phyloP scores from a whole-genome alignment of 2,329 filamentous ascomycete species.

The Biscogniauxia marginata region DNA sequence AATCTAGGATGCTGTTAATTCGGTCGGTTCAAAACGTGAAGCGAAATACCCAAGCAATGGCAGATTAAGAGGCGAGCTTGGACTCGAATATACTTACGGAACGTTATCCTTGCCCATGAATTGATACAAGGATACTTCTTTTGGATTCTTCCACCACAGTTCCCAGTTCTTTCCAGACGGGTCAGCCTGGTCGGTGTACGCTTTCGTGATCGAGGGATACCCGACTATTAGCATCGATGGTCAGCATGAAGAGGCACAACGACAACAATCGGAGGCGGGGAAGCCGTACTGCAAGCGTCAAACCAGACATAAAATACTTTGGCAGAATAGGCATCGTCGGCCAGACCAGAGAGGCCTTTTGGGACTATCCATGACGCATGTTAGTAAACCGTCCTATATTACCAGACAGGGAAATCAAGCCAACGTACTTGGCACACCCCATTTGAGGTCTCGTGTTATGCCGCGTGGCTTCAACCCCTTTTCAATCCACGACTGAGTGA shows the following conservation, averaged over 20 bases:
- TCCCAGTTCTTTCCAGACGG: slow-evolving; percentile 69
- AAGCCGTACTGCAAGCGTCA: slow-evolving; percentile 71
- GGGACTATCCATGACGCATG: slow-evolving; percentile 39
- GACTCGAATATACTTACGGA: slow-evolving; percentile 24
- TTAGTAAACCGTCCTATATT: slow-evolving; percentile 3
- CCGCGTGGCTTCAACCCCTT: slow-evolving; percentile 83
- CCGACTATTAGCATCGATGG: slow-evolving; percentile 49
- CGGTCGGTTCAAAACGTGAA: no score
- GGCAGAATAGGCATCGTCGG: slow-evolving; percentile 26
- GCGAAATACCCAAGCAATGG: no score
- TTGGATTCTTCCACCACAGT: slow-evolving; percentile 90
- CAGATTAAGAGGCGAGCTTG: neutral
- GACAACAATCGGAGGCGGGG: slow-evolving; percentile 75
- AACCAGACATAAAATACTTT: slow-evolving; percentile 75
- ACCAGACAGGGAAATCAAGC: neutral
- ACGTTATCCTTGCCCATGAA: slow-evolving; percentile 94
- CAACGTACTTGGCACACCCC: slow-evolving; percentile 61
- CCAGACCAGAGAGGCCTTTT: slow-evolving; percentile 56
- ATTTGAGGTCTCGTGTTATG: slow-evolving; percentile 90
- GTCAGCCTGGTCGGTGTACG: slow-evolving; percentile 65
- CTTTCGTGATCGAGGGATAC: slow-evolving; percentile 87
- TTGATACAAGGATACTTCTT: slow-evolving; percentile 86
- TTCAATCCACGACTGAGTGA: slow-evolving; percentile 78
- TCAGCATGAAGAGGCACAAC: slow-evolving; percentile 52
- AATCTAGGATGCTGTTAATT: slow-evolving; percentile 42